A percentile compares a stretch with the other conserved stretches of the same genome.
These are phyloP conservation scores for Malus orientalis DNA, from an alignment of 306 rosid genomes.

Conservation along the genomic window DNA sequence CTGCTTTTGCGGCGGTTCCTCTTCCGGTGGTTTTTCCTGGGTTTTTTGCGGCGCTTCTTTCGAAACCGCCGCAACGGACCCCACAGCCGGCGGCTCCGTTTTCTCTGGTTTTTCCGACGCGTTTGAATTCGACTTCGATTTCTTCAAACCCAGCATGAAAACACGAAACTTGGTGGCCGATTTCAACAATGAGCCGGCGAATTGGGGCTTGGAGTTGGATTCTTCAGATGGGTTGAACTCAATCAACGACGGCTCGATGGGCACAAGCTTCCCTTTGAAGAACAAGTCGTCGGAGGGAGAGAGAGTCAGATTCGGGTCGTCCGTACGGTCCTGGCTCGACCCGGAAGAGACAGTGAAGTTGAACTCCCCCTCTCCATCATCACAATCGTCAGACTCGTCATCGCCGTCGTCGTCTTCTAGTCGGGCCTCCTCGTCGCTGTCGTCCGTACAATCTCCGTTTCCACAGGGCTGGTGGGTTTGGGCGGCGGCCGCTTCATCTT, in stretches of 20 bases:
- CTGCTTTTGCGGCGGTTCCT: background rate
- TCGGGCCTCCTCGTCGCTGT: background rate
- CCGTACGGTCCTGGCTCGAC: constrained; percentile 55
- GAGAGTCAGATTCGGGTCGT: constrained; percentile 55
- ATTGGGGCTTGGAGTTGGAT: constrained; percentile 52
- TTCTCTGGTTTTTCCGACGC: constrained; percentile 18
- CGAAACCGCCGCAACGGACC: constrained; percentile 9
- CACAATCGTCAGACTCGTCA: constrained; percentile 21
- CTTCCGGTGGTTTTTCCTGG: background rate
- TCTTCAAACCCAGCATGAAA: constrained; percentile 70
- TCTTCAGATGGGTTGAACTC: constrained; percentile 42
- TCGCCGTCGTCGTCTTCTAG: constrained; percentile 4
- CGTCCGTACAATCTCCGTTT: background rate
- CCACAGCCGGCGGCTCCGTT: constrained; percentile 17
- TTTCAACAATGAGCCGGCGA: constrained; percentile 56
- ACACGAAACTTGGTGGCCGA: constrained; percentile 84
- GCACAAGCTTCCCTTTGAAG: constrained; percentile 67
- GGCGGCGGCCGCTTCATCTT: constrained; percentile 25
- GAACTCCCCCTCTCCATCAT: constrained; percentile 44
- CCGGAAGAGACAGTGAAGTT: constrained; percentile 66
- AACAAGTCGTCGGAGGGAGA: constrained; percentile 71
- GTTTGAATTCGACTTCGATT: constrained; percentile 30
- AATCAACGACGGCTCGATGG: constrained; percentile 46
- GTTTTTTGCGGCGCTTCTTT: constrained; percentile 9
- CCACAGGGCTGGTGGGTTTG: background rate